Evolutionary conservation across 2,329 filamentous ascomycete species (phyloP), one percentile per base, ranked within the genome.

Genomic region (Phaeosphaeria sp.): DNA sequence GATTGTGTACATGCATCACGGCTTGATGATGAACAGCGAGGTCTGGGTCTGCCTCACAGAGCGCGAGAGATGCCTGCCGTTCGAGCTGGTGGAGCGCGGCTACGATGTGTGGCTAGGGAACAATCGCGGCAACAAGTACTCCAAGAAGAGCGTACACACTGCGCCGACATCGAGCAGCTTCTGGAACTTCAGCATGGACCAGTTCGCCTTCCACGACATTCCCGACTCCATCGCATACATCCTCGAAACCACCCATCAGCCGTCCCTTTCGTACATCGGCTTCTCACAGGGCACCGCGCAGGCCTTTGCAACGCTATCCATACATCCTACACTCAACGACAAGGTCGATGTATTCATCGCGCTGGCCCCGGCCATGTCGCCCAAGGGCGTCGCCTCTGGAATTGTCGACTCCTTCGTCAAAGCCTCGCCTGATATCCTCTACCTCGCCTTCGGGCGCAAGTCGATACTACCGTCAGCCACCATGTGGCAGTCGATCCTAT

Each of bases 101-200:
- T 99, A 96, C 69, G 95, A 99, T 81, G 94, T 98, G 64, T 99
- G 95, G 92, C 84, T 99, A 61, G 95, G 95, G 50, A 99, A 99
- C 77, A 99, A 99, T 73, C 89, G 95, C 36, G 95, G 95, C 49
- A 99, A 99, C 84, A 99, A 99, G 76, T 99, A 99, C 80, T 97
- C 93, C 46, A 99, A 98, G 78, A 99, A 99, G 79, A 93, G 89
- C 2, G 87, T 93, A 51, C 85, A 89, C 57, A 82, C 83, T 61
- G 89, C 92, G 0, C 93, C 95, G 0, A 89, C 87, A 0, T 89
- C 91, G 2, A 81, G 84, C 39, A 83, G 87, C 15, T 99, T 99
- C 77, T 99, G 95, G 95, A 90, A 97, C 76, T 99, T 99, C 75
- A 97, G 92, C 51, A 98, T 99, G 74, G 95, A 99, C 74, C 91